A percentile compares a stretch with the other conserved stretches of the same genome.
Evolutionary conservation across 2,329 filamentous ascomycete genomes (phyloP).

Genomic region (Fusarium buxicola): DNA sequence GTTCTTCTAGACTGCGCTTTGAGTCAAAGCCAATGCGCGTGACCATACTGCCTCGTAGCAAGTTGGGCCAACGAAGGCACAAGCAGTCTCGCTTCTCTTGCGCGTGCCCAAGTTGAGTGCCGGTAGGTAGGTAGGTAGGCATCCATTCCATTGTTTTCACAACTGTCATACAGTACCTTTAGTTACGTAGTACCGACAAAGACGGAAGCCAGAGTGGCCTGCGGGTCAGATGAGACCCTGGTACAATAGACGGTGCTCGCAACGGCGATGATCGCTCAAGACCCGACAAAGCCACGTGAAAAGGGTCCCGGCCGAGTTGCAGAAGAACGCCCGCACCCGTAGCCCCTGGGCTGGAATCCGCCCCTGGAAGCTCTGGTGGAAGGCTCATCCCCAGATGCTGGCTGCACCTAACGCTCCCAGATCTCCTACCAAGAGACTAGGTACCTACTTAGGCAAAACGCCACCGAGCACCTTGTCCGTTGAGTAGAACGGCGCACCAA

Average conservation of each 20-base stretch:
- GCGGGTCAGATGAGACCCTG: background rate
- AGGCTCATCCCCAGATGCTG: conserved; percentile 22
- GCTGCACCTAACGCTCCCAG: conserved; percentile 15
- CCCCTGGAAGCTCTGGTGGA: conserved; percentile 29
- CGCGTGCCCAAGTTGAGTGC: conserved; percentile 12
- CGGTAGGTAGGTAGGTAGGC: conserved; percentile 5
- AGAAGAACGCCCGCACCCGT: conserved; percentile 16
- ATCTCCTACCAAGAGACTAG: conserved; percentile 15
- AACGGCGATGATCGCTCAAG: conserved; percentile 30
- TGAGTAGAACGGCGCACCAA: conserved; percentile 33
- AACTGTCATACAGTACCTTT: background rate
- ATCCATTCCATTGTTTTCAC: background rate
- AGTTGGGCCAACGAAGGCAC: conserved; percentile 15
- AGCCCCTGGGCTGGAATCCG: conserved; percentile 28
- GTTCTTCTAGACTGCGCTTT: conserved; percentile 27
- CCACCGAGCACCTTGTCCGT: no score
- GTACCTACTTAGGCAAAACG: no score
- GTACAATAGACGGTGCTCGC: background rate
- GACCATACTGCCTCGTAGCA: conserved; percentile 18
- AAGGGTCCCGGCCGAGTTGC: conserved; percentile 40
- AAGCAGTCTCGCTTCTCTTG: conserved; percentile 9
- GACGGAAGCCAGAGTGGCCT: conserved; percentile 1
- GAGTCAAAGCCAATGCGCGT: conserved; percentile 27
- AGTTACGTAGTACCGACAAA: background rate
- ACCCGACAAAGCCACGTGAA: conserved; percentile 42